Percentiles rank a stretch among this genome's conserved stretches.
phyloP scores from a whole-genome alignment of 2,329 filamentous ascomycete genomes.

The Sporothrix inflata region DNA sequence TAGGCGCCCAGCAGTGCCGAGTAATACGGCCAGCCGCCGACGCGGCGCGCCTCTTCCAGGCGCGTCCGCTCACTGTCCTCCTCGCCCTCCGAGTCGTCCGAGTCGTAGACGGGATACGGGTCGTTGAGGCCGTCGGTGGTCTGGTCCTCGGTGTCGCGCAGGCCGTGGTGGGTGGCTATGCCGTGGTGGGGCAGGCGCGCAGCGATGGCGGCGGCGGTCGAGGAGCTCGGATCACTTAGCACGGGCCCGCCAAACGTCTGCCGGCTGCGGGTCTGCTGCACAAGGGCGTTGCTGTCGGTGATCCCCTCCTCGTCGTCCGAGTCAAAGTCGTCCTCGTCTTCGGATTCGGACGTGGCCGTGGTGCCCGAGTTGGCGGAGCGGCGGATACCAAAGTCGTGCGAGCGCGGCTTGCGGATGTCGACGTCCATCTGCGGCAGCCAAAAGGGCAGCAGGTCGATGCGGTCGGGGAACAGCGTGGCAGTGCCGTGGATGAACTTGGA shows the following conservation, averaged over 20 bases:
- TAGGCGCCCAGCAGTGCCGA: constrained; percentile 59
- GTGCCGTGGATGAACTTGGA: constrained; percentile 98
- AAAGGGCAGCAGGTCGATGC: constrained; percentile 89
- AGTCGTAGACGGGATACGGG: constrained; percentile 89
- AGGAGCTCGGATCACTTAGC: constrained; percentile 44
- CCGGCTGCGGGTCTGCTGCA: constrained; percentile 41
- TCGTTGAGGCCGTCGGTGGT: constrained; percentile 66
- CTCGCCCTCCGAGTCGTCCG: constrained; percentile 73
- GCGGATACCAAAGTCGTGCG: constrained; percentile 88
- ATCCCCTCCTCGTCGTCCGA: constrained; percentile 73
- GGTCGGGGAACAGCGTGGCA: constrained; percentile 80
- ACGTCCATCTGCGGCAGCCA: constrained; percentile 99
- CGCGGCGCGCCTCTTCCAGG: constrained; percentile 74
- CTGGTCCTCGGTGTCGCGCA: constrained; percentile 80
- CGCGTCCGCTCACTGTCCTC: constrained; percentile 53
- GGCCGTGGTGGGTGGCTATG: constrained; percentile 44
- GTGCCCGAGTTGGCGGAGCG: constrained; percentile 74
- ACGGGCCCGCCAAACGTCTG: constrained; percentile 8
- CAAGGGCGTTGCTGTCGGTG: constrained; percentile 53
- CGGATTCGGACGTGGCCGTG: constrained; percentile 76
- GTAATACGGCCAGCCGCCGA: constrained; percentile 78
- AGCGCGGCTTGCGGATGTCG: constrained; percentile 91
- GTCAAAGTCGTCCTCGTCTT: constrained; percentile 58
- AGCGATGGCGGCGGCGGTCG: constrained; percentile 38
- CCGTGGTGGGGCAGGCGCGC: constrained; percentile 33